Evolutionary conservation across 805 yeast species (phyloP), one percentile per base, ranked within the genome.

Genomic region (Suhomyces kilbournensis): DNA sequence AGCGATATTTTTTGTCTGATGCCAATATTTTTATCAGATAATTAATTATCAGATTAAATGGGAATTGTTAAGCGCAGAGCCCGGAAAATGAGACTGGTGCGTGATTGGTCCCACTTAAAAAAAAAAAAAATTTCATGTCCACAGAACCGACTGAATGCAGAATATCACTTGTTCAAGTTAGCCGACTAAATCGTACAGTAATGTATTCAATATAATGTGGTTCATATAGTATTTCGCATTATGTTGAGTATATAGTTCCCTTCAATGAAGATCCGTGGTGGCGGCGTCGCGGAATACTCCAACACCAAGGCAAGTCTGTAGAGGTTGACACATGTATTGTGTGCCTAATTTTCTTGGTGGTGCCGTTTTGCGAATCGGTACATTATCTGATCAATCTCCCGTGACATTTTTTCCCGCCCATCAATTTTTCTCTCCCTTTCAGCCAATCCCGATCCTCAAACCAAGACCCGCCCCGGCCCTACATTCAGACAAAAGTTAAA

Each of bases 21-120:
- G 22, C n/a, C 7, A 15, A 47, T 26, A 47, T 38, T 46, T 46
- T 47, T 39, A 47, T 47, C 45, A 25, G 50, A 47, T 47, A 39
- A 47, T 22, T 22, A 14, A 20, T 38, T 38, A 38, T 38, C 23
- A 10, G 42, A 38, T 38, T 38, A 23, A 17, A 19, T 14, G n/a
- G 23, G 23, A 38, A 38, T n/a, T n/a, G 23, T 17, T 38, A 2
- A 19, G 42, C 42, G 23, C 15, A 32, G 23, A 38, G 42, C 14
- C 12, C 7, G n/a, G 9, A 38, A 19, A 38, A 17, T 3, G 14
- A 4, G 23, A 38, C 32, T n/a, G 32, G 14, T 28, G 32, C n/a
- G 14, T 12, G 32, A 28, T 28, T 28, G 32, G 32, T 28, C 32
- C 32, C 14, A 28, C 32, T n/a, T n/a, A n/a, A n/a, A n/a, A n/a